Evolutionary conservation across 441 rosid species (phyloP).

Genomic region (Syzygium malaccense): DNA sequence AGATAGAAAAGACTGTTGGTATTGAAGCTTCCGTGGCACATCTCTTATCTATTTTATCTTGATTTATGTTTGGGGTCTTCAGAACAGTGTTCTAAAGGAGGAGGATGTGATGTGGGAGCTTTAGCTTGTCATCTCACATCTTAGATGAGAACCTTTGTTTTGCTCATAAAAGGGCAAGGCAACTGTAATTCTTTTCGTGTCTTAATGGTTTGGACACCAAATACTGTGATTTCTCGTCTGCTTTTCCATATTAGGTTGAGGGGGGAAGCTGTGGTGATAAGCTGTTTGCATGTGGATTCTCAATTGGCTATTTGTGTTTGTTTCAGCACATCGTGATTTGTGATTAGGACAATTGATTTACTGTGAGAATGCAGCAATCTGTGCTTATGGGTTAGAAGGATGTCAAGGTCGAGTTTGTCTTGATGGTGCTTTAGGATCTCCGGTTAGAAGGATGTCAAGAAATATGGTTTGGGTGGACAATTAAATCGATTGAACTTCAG

Average conservation of each 20-base stretch:
- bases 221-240: neutral
- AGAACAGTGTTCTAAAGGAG: neutral
- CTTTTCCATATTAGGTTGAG: neutral
- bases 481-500: neutral
- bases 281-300: neutral
- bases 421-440: neutral
- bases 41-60: neutral
- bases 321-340: neutral
- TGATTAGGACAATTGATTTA: neutral
- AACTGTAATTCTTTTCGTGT: neutral
- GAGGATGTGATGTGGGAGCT: neutral
- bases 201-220: neutral
- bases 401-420: neutral
- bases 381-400: rapidly evolving
- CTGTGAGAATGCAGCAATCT: neutral
- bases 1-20: neutral
- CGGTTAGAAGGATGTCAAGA: neutral
- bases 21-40: neutral
- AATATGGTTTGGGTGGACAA: neutral
- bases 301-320: neutral
- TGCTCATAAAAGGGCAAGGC: neutral
- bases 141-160: neutral
- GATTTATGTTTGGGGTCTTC: neutral
- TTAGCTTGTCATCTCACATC: neutral
- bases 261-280: neutral